phyloP scores from a whole-genome alignment of 768 basidiomycete species.

The Podaxis sp. region DNA sequence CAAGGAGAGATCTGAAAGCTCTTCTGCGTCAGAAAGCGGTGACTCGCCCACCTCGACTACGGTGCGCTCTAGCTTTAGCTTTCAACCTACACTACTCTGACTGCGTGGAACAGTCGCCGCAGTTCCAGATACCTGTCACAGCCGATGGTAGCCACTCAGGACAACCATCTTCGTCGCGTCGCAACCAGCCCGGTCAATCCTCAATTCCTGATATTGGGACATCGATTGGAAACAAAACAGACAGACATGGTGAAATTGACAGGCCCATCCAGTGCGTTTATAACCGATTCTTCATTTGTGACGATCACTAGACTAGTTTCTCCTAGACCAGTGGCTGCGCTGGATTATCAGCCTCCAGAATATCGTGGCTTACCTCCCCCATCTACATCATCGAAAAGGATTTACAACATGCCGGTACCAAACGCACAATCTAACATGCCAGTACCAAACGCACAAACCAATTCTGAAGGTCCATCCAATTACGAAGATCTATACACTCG shows the following conservation, averaged over 20 bases:
- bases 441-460: neutral
- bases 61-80: neutral
- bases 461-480: neutral
- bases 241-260: neutral
- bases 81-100: neutral
- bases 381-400: slow-evolving; percentile 9
- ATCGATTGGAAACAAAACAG: neutral
- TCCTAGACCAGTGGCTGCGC: neutral
- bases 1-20: slow-evolving; percentile 1
- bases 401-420: slow-evolving; percentile 11
- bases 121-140: slow-evolving; percentile 3
- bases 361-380: slow-evolving; percentile 8
- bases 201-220: neutral
- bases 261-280: slow-evolving; percentile 10
- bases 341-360: slow-evolving; percentile 12
- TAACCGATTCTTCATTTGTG: neutral
- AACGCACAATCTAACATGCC: slow-evolving; percentile 2
- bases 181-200: slow-evolving; percentile 1
- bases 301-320: neutral
- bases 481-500: slow-evolving; percentile 35
- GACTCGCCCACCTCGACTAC: slow-evolving; percentile 11
- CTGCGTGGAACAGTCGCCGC: neutral
- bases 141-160: neutral
- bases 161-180: slow-evolving; percentile 9
- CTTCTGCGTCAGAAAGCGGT: slow-evolving; percentile 13